phyloP scores from a whole-genome alignment of 164 flowering plant species.

The Umbellularia californica region DNA sequence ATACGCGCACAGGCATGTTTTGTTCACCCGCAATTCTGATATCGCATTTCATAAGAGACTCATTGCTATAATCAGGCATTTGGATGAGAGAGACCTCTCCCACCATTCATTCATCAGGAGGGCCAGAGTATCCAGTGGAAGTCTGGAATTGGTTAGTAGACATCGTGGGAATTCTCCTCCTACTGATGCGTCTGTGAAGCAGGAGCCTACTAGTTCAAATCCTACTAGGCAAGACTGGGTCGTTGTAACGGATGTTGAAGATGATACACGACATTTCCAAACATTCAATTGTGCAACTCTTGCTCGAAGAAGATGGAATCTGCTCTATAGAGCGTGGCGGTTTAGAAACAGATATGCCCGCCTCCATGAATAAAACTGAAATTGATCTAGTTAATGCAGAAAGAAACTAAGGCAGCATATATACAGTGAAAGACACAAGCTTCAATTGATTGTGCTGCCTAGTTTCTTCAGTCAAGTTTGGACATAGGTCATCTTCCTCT shows the following conservation, averaged over 20 bases:
- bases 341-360: too few species aligned
- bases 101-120: constrained; percentile 17
- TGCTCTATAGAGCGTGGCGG: background rate
- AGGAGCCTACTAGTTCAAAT: background rate
- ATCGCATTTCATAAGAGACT: constrained; percentile 16
- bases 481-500: too few species aligned
- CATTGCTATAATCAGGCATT: background rate
- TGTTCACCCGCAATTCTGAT: background rate
- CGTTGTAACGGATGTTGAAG: background rate
- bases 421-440: too few species aligned
- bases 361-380: background rate
- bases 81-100: constrained; percentile 16
- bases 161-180: background rate
- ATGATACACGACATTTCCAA: background rate
- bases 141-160: background rate
- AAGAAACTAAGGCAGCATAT: too few species aligned
- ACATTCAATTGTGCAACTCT: background rate
- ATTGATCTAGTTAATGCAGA: too few species aligned
- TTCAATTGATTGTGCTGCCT: too few species aligned
- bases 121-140: background rate
- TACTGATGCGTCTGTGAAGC: background rate
- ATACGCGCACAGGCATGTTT: constrained; percentile 9
- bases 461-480: too few species aligned
- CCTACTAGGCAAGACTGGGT: background rate
- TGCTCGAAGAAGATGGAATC: background rate